Evolutionary conservation across 768 basidiomycete species (phyloP).

Genomic region (Clavulina sp.): DNA sequence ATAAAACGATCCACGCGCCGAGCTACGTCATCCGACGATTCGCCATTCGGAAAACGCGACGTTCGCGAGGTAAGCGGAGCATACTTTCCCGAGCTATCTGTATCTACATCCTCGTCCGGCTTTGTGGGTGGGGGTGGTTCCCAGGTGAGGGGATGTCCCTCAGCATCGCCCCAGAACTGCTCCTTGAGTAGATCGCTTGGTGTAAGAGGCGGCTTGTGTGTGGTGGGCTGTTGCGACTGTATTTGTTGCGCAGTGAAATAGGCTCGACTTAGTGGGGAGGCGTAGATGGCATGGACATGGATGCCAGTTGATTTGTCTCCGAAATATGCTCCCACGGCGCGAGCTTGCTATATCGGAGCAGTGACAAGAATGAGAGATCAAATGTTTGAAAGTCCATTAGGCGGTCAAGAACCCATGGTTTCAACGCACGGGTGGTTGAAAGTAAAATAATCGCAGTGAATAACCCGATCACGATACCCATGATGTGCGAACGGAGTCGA

Average conservation of each 20-base stretch:
- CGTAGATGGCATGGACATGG: slow-evolving; percentile 19
- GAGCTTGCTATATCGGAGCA: no score
- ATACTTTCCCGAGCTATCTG: slow-evolving; percentile 13
- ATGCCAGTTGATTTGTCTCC: slow-evolving; percentile 11
- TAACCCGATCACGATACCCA: neutral
- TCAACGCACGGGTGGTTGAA: no score
- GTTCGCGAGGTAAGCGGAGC: neutral
- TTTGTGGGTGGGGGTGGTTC: no score
- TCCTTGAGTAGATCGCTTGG: slow-evolving; percentile 20
- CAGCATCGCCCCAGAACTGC: slow-evolving; percentile 25
- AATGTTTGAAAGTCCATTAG: no score
- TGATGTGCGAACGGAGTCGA: no score
- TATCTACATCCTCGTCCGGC: slow-evolving; percentile 6
- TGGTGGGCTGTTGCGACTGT: slow-evolving; percentile 16
- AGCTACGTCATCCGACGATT: slow-evolving; percentile 23
- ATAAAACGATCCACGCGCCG: slow-evolving; percentile 21
- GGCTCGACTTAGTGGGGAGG: slow-evolving; percentile 23
- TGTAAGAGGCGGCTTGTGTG: slow-evolving; percentile 18
- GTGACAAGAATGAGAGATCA: no score
- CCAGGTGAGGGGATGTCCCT: slow-evolving; percentile 12
- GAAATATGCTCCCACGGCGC: slow-evolving; percentile 15
- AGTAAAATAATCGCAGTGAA: no score
- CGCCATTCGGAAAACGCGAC: slow-evolving; percentile 20
- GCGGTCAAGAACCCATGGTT: no score
- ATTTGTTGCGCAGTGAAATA: slow-evolving; percentile 19